Evolutionary conservation across 805 yeast genomes (phyloP).

Genomic region (Ogataea paradorogensis): DNA sequence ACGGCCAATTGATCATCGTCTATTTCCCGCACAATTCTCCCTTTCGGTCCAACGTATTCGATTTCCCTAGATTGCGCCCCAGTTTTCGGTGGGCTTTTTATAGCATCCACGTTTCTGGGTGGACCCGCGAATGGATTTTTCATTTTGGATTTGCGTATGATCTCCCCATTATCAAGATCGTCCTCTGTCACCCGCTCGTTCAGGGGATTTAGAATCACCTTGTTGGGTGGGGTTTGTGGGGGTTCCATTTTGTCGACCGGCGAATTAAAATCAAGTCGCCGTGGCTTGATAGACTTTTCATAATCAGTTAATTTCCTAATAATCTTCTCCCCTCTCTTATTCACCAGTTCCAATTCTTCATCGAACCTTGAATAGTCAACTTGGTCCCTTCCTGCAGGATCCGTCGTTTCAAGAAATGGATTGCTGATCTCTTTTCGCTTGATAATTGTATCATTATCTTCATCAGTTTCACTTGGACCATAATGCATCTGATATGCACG

Average conservation of each 20-base stretch:
- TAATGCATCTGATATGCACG: constrained; percentile 29
- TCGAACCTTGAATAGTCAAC: constrained; percentile 28
- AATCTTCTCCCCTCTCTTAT: constrained; percentile 41
- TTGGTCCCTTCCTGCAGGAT: neutral
- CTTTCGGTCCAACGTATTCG: constrained; percentile 34
- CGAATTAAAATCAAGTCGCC: constrained; percentile 31
- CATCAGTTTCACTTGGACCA: constrained; percentile 19
- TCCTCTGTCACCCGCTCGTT: neutral
- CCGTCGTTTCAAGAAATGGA: constrained; percentile 29
- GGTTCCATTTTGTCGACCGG: neutral
- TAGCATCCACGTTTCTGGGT: neutral
- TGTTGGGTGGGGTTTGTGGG: constrained; percentile 21
- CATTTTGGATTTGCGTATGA: constrained; percentile 22
- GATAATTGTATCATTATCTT: constrained; percentile 20
- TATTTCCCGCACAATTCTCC: constrained; percentile 30
- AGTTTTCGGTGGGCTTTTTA: neutral
- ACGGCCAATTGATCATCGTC: constrained; percentile 33
- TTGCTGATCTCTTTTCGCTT: constrained; percentile 21
- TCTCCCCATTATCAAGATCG: constrained; percentile 14
- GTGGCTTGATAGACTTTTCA: constrained; percentile 39
- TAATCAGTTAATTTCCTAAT: constrained; percentile 30
- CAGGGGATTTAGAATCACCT: constrained; percentile 12
- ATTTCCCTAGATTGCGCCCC: constrained; percentile 9
- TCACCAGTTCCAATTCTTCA: constrained; percentile 39
- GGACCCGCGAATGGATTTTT: constrained; percentile 24